Percentiles rank a stretch among this genome's conserved stretches.
phyloP scores from a whole-genome alignment of 1,139 yeast species.

The Hyphopichia wangnamkhiaoensis region DNA sequence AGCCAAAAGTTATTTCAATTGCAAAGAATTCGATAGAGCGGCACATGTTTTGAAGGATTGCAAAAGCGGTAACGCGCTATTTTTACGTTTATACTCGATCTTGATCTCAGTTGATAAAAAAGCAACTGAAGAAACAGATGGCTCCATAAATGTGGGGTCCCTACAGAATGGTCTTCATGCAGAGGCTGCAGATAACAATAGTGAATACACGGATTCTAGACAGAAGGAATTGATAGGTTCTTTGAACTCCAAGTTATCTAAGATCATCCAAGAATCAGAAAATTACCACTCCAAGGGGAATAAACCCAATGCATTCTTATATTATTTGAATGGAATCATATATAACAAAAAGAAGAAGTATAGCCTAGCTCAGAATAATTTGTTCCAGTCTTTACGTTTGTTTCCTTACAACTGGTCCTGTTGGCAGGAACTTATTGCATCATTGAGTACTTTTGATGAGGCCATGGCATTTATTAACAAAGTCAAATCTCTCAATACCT shows the following conservation, averaged over 20 bases:
- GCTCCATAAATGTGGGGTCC: slow-evolving; percentile 38
- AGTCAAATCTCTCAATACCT: slow-evolving; percentile 26
- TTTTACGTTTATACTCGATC: slow-evolving; percentile 67
- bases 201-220: slow-evolving; percentile 14
- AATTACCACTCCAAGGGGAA: slow-evolving; percentile 22
- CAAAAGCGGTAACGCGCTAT: slow-evolving; percentile 55
- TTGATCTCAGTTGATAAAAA: slow-evolving; percentile 75
- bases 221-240: slow-evolving; percentile 15
- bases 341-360: slow-evolving; percentile 63
- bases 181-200: slow-evolving; percentile 9
- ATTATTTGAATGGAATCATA: slow-evolving; percentile 69
- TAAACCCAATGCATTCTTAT: slow-evolving; percentile 58
- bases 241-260: slow-evolving; percentile 33
- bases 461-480: slow-evolving; percentile 49
- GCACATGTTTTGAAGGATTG: slow-evolving; percentile 58
- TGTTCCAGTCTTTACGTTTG: slow-evolving; percentile 56
- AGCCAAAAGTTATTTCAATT: slow-evolving; percentile 76
- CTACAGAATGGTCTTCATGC: slow-evolving; percentile 9
- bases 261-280: slow-evolving; percentile 47
- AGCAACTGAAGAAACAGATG: slow-evolving; percentile 73
- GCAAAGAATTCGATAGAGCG: slow-evolving; percentile 85
- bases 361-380: slow-evolving; percentile 56
- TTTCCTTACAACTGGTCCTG: slow-evolving; percentile 94
- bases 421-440: slow-evolving; percentile 79
- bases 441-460: slow-evolving; percentile 66